phyloP scores from a whole-genome alignment of 2,329 filamentous ascomycete species.

The Myotisia sp. region DNA sequence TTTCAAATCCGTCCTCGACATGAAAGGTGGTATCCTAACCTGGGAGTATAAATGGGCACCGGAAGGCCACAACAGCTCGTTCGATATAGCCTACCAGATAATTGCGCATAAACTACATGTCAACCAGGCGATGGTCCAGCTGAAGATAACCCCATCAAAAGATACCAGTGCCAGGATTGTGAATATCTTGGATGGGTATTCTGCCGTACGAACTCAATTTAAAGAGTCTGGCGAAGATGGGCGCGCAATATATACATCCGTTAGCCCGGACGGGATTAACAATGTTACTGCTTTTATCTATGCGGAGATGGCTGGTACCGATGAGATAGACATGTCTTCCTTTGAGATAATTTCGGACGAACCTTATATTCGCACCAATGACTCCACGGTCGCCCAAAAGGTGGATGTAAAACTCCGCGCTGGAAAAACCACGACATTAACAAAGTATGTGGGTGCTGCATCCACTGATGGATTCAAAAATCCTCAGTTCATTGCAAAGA shows the following conservation, averaged over 20 bases:
- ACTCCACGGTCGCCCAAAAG: constrained; percentile 51
- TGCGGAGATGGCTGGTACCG: constrained; percentile 28
- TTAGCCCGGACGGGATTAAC: constrained; percentile 46
- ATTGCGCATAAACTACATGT: constrained; percentile 50
- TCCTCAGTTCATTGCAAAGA: constrained; percentile 40
- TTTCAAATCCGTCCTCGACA: constrained; percentile 48
- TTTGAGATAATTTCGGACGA: constrained; percentile 32
- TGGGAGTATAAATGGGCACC: constrained; percentile 58
- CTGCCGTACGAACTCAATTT: constrained; percentile 50
- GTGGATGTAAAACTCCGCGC: constrained; percentile 40
- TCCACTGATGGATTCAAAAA: constrained; percentile 53
- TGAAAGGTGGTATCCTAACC: constrained; percentile 46
- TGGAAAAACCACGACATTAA: constrained; percentile 41
- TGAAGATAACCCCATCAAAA: constrained; percentile 42
- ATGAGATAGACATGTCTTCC: constrained; percentile 30
- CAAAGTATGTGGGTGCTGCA: constrained; percentile 55
- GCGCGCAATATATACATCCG: constrained; percentile 48
- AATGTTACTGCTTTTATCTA: constrained; percentile 51
- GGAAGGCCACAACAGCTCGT: constrained; percentile 29
- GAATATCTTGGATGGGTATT: constrained; percentile 53
- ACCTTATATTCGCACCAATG: constrained; percentile 40
- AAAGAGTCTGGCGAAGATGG: constrained; percentile 42
- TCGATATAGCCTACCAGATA: constrained; percentile 50
- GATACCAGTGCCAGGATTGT: constrained; percentile 45
- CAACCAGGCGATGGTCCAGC: constrained; percentile 46